A percentile compares a stretch with the other conserved stretches of the same genome.
Evolutionary conservation across 306 rosid genomes (phyloP).

Genomic region (Prunus mongolica): DNA sequence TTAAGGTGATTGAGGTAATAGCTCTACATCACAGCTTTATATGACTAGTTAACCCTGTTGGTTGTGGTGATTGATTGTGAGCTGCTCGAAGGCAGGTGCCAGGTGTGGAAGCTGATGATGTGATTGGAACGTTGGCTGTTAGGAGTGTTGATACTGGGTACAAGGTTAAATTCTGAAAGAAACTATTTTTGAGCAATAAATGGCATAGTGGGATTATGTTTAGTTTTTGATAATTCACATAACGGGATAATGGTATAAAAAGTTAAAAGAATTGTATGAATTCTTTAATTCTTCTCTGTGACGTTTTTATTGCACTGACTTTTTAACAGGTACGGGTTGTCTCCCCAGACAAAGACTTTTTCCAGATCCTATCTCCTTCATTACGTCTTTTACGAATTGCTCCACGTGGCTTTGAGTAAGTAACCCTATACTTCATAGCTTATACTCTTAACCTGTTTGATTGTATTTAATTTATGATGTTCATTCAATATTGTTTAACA

Average conservation of each 20-base stretch:
- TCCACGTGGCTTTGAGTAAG: slow-evolving; percentile 94
- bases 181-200: background rate
- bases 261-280: background rate
- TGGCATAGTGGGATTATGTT: background rate
- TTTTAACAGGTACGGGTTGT: slow-evolving; percentile 83
- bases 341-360: slow-evolving; percentile 97
- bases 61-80: slow-evolving; percentile 21
- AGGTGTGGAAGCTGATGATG: slow-evolving; percentile 99
- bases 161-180: slow-evolving; percentile 54
- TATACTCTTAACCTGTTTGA: background rate
- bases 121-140: slow-evolving; percentile 88
- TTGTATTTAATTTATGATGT: background rate
- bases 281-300: slow-evolving; percentile 9
- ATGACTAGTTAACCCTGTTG: slow-evolving; percentile 11
- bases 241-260: background rate
- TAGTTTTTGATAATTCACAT: background rate
- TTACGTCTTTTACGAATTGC: slow-evolving; percentile 92
- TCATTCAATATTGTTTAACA: background rate
- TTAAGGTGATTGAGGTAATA: slow-evolving; percentile 82
- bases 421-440: background rate
- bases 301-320: slow-evolving; percentile 18
- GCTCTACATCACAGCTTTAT: slow-evolving; percentile 19
- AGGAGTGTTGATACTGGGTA: slow-evolving; percentile 80
- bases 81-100: slow-evolving; percentile 64
- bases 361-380: slow-evolving; percentile 89